Conservation (phyloP, 805 yeast species). For the Saturnispora dispora region DNA sequence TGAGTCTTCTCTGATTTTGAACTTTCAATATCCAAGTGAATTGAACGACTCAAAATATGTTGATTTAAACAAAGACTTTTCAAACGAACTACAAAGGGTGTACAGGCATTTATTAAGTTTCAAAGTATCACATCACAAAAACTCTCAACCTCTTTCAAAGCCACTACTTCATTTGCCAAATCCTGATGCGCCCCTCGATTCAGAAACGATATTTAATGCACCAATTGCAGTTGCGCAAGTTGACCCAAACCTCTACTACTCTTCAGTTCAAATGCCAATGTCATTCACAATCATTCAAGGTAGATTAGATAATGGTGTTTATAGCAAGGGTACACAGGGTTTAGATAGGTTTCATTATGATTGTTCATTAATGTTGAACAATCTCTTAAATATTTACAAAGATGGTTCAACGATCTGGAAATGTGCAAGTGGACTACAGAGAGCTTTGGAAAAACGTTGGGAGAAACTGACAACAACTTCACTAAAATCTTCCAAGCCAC, state of each 20-base stretch:
- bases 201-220: not conserved
- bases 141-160: slow-evolving; percentile 23
- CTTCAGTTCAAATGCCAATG: slow-evolving; percentile 62
- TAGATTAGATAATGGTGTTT: slow-evolving; percentile 43
- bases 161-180: slow-evolving; percentile 68
- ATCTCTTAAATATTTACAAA: slow-evolving; percentile 73
- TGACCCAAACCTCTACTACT: slow-evolving; percentile 69
- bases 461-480: slow-evolving; percentile 25
- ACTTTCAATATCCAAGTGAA: not conserved
- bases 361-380: slow-evolving; percentile 56
- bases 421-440: slow-evolving; percentile 57
- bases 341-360: slow-evolving; percentile 54
- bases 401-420: slow-evolving; percentile 61
- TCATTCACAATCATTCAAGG: slow-evolving; percentile 52
- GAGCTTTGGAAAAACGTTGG: slow-evolving; percentile 38
- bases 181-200: slow-evolving; percentile 21
- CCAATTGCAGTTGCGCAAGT: slow-evolving; percentile 29
- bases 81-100: slow-evolving; percentile 10
- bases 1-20: not conserved
- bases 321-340: slow-evolving; percentile 37
- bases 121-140: slow-evolving; percentile 17
- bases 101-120: slow-evolving; percentile 11
- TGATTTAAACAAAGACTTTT: slow-evolving; percentile 11
- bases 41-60: not conserved
- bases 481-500: slow-evolving; percentile 9